Evolutionary conservation across 2,329 filamentous ascomycete species (phyloP).

Genomic region (Colletotrichum tofieldiae): DNA sequence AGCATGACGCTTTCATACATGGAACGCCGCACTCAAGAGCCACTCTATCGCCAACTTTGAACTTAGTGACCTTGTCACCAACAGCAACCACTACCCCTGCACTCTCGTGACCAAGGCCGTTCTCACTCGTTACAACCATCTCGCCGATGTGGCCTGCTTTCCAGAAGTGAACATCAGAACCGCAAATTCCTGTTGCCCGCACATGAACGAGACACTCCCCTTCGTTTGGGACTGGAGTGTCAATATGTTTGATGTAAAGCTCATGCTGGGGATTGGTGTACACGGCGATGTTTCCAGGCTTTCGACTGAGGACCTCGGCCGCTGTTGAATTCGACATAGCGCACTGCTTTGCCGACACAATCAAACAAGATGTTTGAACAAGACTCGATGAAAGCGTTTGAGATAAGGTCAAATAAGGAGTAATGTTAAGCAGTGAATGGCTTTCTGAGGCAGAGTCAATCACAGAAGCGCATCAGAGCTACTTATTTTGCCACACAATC

Average conservation of each 20-base stretch:
- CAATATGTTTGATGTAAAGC: slow-evolving; percentile 73
- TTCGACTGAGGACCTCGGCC: slow-evolving; percentile 36
- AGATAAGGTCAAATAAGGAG: not conserved
- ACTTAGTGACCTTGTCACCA: slow-evolving; percentile 15
- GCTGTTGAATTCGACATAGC: slow-evolving; percentile 15
- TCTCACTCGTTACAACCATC: slow-evolving; percentile 49
- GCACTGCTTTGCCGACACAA: not conserved
- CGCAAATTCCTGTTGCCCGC: slow-evolving; percentile 80
- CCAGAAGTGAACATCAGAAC: slow-evolving; percentile 59
- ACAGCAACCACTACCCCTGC: slow-evolving; percentile 32
- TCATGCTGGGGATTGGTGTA: slow-evolving; percentile 80
- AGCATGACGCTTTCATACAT: slow-evolving; percentile 52
- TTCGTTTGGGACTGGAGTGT: slow-evolving; percentile 53
- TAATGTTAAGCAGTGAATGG: not conserved
- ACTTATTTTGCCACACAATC: not conserved
- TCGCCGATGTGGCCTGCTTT: slow-evolving; percentile 53
- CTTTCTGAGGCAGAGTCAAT: not conserved
- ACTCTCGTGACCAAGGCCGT: slow-evolving; percentile 37
- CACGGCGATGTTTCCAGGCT: slow-evolving; percentile 72
- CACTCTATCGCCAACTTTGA: slow-evolving; percentile 28
- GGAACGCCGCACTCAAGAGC: slow-evolving; percentile 49
- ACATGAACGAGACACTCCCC: slow-evolving; percentile 69
- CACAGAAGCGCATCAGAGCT: not conserved
- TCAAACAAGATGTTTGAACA: not conserved
- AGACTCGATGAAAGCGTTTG: not conserved